Evolutionary conservation across 2,329 filamentous ascomycete species (phyloP), one percentile per base, ranked within the genome.

Genomic region (Pseudogymnoascus sp.): DNA sequence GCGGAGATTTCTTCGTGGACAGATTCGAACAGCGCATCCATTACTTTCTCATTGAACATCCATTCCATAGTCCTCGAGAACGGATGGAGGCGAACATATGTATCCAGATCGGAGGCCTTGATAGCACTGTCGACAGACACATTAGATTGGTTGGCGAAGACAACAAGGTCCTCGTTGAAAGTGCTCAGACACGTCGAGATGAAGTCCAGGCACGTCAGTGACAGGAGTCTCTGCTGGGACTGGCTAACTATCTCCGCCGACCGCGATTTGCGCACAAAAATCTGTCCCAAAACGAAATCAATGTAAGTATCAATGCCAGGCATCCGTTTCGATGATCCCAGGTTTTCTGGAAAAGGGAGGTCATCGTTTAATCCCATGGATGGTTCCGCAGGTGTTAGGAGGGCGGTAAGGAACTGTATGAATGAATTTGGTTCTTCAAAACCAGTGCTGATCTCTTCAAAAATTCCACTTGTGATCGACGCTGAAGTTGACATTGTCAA

Each of bases 1-100:
- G 89, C 86, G 6, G 82, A 79, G 13, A 87, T 77, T 67, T 93
- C 85, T 72, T 95, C 88, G 67, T 93, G 89, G 31, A 94, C 84
- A 9, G 88, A 84, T 62, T 84, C 81, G 73, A 97, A 93, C 1
- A 99, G 76, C 12, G 87, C 84, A 66, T 83, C 84, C 69, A 96
- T 85, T 21, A 97, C 90, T 66, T 88, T 90, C 70, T 95, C 90
- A 71, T 96, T 97, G 74, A 96, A 96, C 75, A 99, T 84, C 92
- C 94, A 97, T 72, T 99, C 94, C 89, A 97, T 97, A 13, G 96
- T 87, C 63, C 95, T 86, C 2, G 90, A 87, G 70, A 97, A 99
- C 0, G 95, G 93, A 75, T 99, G 95, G 60, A 96, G 82, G 25
- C 86, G 85, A 63, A 94, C 86, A 72, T 99, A 99, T 5, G 83